Evolutionary conservation across 495 filamentous ascomycete genomes (phyloP).

Genomic region (Xylaria flabelliformis): DNA sequence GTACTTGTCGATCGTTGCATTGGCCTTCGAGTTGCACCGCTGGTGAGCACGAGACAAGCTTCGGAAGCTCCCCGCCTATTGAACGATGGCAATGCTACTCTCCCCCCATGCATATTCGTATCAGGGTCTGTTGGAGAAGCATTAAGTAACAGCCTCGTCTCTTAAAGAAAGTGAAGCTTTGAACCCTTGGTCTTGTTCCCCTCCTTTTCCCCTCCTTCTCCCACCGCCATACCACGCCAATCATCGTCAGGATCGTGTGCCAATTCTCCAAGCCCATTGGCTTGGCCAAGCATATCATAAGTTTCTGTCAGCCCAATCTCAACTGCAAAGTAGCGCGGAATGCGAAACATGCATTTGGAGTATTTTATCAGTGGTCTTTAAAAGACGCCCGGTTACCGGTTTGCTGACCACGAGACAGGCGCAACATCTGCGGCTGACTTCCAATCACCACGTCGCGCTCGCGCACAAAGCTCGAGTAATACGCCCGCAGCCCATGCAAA

Average conservation of each 20-base stretch:
- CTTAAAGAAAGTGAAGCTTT: slow-evolving; percentile 14
- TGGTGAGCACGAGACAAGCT: slow-evolving; percentile 9
- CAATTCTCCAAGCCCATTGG: slow-evolving; percentile 17
- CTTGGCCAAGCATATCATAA: background rate
- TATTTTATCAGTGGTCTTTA: slow-evolving; percentile 11
- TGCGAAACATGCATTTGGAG: slow-evolving; percentile 21
- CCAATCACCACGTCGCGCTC: slow-evolving; percentile 61
- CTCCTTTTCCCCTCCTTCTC: background rate
- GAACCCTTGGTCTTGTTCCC: slow-evolving; percentile 10
- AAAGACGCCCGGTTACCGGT: slow-evolving; percentile 5
- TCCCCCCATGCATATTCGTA: slow-evolving; percentile 17
- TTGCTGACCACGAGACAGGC: slow-evolving; percentile 2
- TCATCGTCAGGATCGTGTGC: background rate
- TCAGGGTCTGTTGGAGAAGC: slow-evolving; percentile 5
- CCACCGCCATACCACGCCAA: background rate
- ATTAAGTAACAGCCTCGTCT: slow-evolving; percentile 13
- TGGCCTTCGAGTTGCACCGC: slow-evolving; percentile 6
- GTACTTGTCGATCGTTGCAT: slow-evolving; percentile 25
- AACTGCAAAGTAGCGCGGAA: slow-evolving; percentile 16
- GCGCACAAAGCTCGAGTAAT: slow-evolving; percentile 66
- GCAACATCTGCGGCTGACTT: slow-evolving; percentile 11
- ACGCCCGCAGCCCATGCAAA: slow-evolving; percentile 73
- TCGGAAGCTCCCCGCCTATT: slow-evolving; percentile 16
- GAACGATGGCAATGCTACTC: background rate
- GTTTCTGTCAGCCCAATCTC: slow-evolving; percentile 13